Evolutionary conservation across 169 alveolate genomes (phyloP).

Genomic region (Cryptosporidium ubiquitum): DNA sequence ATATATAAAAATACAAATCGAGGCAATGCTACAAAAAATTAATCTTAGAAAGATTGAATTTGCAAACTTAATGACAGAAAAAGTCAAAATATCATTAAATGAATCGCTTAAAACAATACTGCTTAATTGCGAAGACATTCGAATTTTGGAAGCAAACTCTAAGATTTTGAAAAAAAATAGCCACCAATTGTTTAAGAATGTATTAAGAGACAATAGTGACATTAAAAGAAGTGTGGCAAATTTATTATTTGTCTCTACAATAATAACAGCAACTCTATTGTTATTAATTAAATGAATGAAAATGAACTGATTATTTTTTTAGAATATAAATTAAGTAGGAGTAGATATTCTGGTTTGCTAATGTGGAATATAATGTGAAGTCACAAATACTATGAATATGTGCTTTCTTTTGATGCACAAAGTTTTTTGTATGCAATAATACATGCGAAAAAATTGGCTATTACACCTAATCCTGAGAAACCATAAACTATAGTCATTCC

Average conservation of each 20-base stretch:
- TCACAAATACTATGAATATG: neutral
- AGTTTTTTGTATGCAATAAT: constrained; percentile 30
- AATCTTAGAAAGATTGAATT: neutral
- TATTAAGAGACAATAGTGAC: neutral
- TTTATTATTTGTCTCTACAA: neutral
- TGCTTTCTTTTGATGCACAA: neutral
- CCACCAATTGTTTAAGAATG: neutral
- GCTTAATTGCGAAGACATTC: constrained; percentile 19
- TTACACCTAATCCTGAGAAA: constrained; percentile 57
- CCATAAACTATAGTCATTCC: constrained; percentile 72
- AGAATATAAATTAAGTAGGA: neutral
- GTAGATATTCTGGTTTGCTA: neutral
- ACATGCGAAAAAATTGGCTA: constrained; percentile 42
- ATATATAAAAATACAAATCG: neutral
- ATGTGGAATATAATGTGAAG: neutral
- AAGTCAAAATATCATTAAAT: neutral
- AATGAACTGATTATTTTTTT: neutral
- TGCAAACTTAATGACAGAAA: neutral
- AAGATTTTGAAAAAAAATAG: neutral
- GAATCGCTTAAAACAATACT: constrained; percentile 3
- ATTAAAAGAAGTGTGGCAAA: neutral
- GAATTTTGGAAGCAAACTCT: constrained; percentile 22
- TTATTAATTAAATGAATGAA: neutral
- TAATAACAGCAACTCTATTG: neutral
- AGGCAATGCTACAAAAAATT: neutral